Evolutionary conservation across 257 asterid species (phyloP).

Genomic region (Solanum paucissectum): DNA sequence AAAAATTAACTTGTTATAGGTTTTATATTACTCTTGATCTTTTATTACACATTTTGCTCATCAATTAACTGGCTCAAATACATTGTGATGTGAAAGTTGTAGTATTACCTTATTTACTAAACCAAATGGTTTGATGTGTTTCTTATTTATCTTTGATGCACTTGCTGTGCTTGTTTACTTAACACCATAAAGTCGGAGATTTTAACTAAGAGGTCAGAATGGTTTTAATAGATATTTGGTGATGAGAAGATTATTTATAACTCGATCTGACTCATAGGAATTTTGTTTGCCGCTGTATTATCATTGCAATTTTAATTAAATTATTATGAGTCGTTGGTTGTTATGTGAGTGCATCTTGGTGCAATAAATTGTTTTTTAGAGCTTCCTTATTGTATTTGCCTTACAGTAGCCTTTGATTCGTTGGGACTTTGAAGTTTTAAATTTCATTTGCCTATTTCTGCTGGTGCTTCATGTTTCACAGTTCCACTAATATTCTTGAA

Average conservation of each 20-base stretch:
- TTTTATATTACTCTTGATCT: background rate
- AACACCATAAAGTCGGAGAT: background rate
- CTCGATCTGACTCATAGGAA: background rate
- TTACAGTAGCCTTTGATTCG: background rate
- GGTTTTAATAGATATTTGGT: background rate
- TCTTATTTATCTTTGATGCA: background rate
- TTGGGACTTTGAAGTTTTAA: background rate
- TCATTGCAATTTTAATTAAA: background rate
- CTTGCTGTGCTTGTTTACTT: background rate
- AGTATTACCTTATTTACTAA: background rate
- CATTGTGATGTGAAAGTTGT: background rate
- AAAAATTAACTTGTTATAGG: background rate
- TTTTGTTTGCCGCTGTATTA: background rate
- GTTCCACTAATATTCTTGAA: background rate
- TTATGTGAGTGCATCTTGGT: background rate
- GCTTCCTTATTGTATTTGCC: background rate
- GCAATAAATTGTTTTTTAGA: background rate
- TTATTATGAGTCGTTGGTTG: background rate
- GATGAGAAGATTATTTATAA: background rate
- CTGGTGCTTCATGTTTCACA: background rate
- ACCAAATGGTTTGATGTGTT: background rate
- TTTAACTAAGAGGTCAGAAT: background rate
- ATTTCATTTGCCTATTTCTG: background rate
- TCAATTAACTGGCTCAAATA: background rate
- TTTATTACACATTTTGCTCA: background rate